Evolutionary conservation across 495 filamentous ascomycete species (phyloP).

Genomic region (Aspergillus sclerotioniger): DNA sequence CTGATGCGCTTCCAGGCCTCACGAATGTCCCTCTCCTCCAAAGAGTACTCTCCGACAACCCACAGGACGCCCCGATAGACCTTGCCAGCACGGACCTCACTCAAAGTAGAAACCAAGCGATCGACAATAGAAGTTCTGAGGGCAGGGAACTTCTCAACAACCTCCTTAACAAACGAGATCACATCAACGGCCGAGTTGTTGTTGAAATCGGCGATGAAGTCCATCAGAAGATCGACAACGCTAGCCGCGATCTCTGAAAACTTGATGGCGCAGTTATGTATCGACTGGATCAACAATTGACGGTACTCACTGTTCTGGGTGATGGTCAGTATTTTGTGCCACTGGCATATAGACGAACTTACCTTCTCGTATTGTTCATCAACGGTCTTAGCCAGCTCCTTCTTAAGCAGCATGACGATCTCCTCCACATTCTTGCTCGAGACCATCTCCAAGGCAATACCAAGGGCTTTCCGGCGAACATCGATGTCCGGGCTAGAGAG

Average conservation of each 20-base stretch:
- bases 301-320: slow-evolving; percentile 88
- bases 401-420: slow-evolving; percentile 92
- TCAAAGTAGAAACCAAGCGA: slow-evolving; percentile 84
- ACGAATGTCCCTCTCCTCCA: slow-evolving; percentile 89
- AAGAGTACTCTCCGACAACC: slow-evolving; percentile 96
- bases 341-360: slow-evolving; percentile 10
- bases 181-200: slow-evolving; percentile 96
- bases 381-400: slow-evolving; percentile 94
- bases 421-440: slow-evolving; percentile 99
- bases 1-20: slow-evolving; percentile 97
- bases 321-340: slow-evolving; percentile 21
- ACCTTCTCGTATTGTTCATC: slow-evolving; percentile 98
- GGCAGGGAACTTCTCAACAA: slow-evolving; percentile 96
- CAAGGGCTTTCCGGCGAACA: slow-evolving; percentile 87
- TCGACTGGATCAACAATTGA: slow-evolving; percentile 91
- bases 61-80: slow-evolving; percentile 95
- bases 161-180: slow-evolving; percentile 97
- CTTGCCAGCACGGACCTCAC: slow-evolving; percentile 93
- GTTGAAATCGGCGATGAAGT: slow-evolving; percentile 98
- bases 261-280: slow-evolving; percentile 97
- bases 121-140: slow-evolving; percentile 82
- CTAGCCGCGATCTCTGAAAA: slow-evolving; percentile 97
- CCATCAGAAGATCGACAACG: slow-evolving; percentile 97
- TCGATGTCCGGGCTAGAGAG: slow-evolving; percentile 95
- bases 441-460: slow-evolving; percentile 94